These are phyloP conservation scores for Penicillium fimorum DNA, from an alignment of 495 filamentous ascomycete genomes.

Conservation along the genomic window DNA sequence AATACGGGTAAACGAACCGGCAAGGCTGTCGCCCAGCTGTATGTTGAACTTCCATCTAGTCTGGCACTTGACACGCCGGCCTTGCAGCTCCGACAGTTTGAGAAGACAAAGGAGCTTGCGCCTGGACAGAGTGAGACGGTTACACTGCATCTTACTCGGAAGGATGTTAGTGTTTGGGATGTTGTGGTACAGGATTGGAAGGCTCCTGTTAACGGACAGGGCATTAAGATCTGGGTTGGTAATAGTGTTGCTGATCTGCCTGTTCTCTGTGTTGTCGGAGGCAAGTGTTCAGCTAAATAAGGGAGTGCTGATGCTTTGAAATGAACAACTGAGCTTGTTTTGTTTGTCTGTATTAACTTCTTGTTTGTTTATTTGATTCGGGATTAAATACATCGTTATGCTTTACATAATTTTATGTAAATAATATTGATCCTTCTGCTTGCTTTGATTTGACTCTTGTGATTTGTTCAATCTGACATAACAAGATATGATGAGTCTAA, in stretches of 20 bases:
- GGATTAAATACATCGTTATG: not conserved
- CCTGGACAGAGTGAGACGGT: slow-evolving; percentile 60
- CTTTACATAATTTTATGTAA: not conserved
- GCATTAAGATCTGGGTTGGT: slow-evolving; percentile 46
- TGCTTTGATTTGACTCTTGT: not conserved
- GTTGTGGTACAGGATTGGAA: slow-evolving; percentile 68
- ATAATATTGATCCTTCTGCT: not conserved
- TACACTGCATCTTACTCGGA: slow-evolving; percentile 56
- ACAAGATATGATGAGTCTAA: no score
- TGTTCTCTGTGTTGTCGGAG: slow-evolving; percentile 39
- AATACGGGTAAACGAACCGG: slow-evolving; percentile 64
- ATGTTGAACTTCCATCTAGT: slow-evolving; percentile 59
- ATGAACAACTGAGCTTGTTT: not conserved
- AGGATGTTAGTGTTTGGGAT: slow-evolving; percentile 74
- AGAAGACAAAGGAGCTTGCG: slow-evolving; percentile 64
- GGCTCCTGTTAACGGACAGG: slow-evolving; percentile 44
- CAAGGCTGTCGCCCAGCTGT: slow-evolving; percentile 76
- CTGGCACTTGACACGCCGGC: slow-evolving; percentile 59
- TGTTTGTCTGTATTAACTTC: not conserved
- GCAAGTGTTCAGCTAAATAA: slow-evolving; percentile 24
- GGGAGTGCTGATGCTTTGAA: not conserved
- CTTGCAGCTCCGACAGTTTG: slow-evolving; percentile 78
- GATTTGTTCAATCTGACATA: not conserved
- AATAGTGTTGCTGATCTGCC: slow-evolving; percentile 44
- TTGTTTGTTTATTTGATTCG: slow-evolving; percentile 6